These are phyloP conservation scores for Yamadazyma friedrichii DNA, from an alignment of 1,139 yeast genomes.

Conservation along the genomic window DNA sequence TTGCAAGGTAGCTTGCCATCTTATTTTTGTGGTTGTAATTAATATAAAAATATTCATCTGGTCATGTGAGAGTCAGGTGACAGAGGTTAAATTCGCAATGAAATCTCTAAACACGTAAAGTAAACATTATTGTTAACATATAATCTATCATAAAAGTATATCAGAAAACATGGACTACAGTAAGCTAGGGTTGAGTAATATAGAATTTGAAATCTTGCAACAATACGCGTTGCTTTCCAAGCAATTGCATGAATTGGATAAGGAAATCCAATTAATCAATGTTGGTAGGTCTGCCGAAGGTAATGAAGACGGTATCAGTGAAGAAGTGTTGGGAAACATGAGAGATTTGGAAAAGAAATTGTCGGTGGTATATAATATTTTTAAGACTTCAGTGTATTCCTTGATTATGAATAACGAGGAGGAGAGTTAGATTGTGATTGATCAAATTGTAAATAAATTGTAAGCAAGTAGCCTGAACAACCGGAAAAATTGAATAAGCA, in stretches of 20 bases:
- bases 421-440: slow-evolving; percentile 4
- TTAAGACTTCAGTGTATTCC: slow-evolving; percentile 58
- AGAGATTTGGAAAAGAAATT: slow-evolving; percentile 61
- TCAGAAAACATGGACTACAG: slow-evolving; percentile 25
- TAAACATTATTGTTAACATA: no score
- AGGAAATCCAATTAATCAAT: slow-evolving; percentile 24
- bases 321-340: slow-evolving; percentile 45
- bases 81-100: no score
- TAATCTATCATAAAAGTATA: background rate
- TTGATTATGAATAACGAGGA: slow-evolving; percentile 5
- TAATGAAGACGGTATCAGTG: slow-evolving; percentile 7
- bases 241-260: slow-evolving; percentile 35
- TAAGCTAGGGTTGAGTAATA: slow-evolving; percentile 30
- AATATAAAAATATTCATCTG: no score
- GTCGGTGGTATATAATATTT: slow-evolving; percentile 63
- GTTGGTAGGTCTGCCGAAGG: background rate
- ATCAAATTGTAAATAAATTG: background rate
- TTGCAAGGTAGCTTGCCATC: no score
- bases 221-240: slow-evolving; percentile 50
- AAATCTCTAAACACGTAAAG: slow-evolving; percentile 4
- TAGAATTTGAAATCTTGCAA: slow-evolving; percentile 40
- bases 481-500: no score
- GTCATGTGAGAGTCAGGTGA: no score
- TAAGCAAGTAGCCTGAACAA: background rate
- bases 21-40: no score